Percentiles rank a stretch among this genome's conserved stretches.
phyloP scores from a whole-genome alignment of 2,329 filamentous ascomycete genomes.

The Colletotrichum sp. region DNA sequence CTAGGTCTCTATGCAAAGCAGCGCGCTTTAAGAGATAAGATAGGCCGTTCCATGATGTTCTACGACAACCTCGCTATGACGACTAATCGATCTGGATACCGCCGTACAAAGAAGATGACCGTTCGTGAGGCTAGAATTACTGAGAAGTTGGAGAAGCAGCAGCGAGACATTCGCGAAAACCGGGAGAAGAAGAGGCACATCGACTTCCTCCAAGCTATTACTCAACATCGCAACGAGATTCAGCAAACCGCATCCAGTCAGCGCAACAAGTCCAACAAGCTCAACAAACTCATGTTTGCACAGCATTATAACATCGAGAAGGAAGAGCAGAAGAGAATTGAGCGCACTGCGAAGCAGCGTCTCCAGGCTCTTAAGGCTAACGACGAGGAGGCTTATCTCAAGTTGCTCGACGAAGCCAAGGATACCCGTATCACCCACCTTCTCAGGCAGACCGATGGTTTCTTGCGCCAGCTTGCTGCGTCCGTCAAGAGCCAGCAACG shows the following conservation, averaged over 20 bases:
- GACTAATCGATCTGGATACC: slow-evolving; percentile 88
- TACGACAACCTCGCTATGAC: slow-evolving; percentile 98
- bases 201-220: slow-evolving; percentile 88
- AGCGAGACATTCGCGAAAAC: slow-evolving; percentile 92
- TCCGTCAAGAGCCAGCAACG: slow-evolving; percentile 96
- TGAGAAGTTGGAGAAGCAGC: slow-evolving; percentile 98
- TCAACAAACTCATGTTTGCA: slow-evolving; percentile 85
- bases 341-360: slow-evolving; percentile 98
- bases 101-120: slow-evolving; percentile 96
- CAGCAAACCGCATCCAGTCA: slow-evolving; percentile 70
- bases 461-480: slow-evolving; percentile 92
- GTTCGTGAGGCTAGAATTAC: slow-evolving; percentile 95
- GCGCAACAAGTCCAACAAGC: slow-evolving; percentile 79
- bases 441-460: slow-evolving; percentile 95
- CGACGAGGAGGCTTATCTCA: slow-evolving; percentile 98
- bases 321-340: slow-evolving; percentile 98
- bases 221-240: slow-evolving; percentile 82
- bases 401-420: slow-evolving; percentile 96
- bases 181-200: slow-evolving; percentile 97
- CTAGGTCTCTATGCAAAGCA: slow-evolving; percentile 89
- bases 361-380: slow-evolving; percentile 97
- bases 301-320: slow-evolving; percentile 98
- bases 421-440: slow-evolving; percentile 98
- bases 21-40: slow-evolving; percentile 80
- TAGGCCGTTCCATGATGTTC: slow-evolving; percentile 91